Evolutionary conservation across 2,329 filamentous ascomycete genomes (phyloP).

Genomic region (Phialophora macrospora): DNA sequence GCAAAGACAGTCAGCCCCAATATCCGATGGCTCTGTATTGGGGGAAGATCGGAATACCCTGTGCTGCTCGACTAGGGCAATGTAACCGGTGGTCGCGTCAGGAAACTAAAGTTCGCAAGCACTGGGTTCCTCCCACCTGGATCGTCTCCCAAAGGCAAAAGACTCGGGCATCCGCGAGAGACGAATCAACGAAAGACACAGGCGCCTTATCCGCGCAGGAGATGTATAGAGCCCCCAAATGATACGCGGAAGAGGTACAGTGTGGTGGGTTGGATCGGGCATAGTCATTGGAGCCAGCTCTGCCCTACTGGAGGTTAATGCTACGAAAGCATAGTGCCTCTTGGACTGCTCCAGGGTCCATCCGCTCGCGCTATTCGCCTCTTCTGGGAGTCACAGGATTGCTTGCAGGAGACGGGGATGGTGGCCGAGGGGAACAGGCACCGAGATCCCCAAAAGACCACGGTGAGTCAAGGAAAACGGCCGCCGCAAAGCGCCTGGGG

Average conservation of each 20-base stretch:
- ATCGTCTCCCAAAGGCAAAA: conserved; percentile 17
- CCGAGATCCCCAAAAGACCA: neutral
- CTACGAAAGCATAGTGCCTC: conserved; percentile 22
- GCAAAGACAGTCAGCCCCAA: conserved; percentile 17
- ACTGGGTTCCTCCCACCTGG: conserved; percentile 11
- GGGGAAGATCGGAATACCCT: conserved; percentile 11
- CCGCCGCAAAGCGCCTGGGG: neutral
- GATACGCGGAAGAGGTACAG: conserved; percentile 16
- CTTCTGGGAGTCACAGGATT: conserved; percentile 6
- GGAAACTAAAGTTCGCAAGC: conserved; percentile 17
- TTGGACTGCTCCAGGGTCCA: conserved; percentile 21
- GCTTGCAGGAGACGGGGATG: conserved; percentile 13
- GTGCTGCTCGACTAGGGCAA: conserved; percentile 7
- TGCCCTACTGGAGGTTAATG: conserved; percentile 20
- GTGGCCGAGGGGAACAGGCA: conserved; percentile 17
- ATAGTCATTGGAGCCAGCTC: conserved; percentile 18
- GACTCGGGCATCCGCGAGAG: conserved; percentile 6
- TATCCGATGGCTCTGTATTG: conserved; percentile 13
- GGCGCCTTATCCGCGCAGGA: conserved; percentile 19
- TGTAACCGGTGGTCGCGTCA: conserved; percentile 11
- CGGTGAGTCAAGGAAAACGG: conserved; percentile 16
- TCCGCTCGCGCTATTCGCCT: conserved; percentile 20
- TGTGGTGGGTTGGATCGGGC: conserved; percentile 21
- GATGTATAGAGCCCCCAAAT: conserved; percentile 23
- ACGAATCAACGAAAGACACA: conserved; percentile 26